Conservation (phyloP, 768 basidiomycete genomes). For the Mycena vulgaris region DNA sequence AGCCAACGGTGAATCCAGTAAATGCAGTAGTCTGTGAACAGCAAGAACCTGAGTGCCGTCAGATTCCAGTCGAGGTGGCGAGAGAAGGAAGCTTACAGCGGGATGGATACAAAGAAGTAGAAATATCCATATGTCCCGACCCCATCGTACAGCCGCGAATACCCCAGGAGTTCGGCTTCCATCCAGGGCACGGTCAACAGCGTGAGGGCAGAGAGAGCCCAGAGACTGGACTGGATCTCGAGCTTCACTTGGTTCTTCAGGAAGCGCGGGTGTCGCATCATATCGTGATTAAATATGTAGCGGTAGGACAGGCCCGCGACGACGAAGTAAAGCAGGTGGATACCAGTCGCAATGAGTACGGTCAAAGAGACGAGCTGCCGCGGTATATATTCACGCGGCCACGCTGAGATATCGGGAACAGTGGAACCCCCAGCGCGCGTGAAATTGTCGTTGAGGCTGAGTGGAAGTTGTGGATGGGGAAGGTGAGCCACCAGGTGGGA, state of each 20-base stretch:
- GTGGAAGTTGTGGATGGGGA: constrained; percentile 69
- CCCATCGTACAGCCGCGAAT: constrained; percentile 83
- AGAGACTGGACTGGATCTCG: constrained; percentile 84
- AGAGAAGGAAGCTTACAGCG: constrained; percentile 65
- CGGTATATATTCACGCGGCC: constrained; percentile 88
- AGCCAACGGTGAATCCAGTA: constrained; percentile 96
- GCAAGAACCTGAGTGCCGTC: constrained; percentile 68
- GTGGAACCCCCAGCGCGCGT: too few relatives aligned
- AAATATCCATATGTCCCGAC: constrained; percentile 85
- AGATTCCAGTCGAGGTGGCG: constrained; percentile 1
- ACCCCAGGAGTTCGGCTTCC: constrained; percentile 90
- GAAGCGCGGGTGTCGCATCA: constrained; percentile 96
- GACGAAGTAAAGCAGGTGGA: constrained; percentile 88
- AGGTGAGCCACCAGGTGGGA: constrained; percentile 66
- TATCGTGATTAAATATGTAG: constrained; percentile 93
- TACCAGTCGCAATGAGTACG: constrained; percentile 84
- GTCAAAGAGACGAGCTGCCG: constrained; percentile 84
- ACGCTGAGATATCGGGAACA: constrained; percentile 69
- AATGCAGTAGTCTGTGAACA: constrained; percentile 93
- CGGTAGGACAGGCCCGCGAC: constrained; percentile 88
- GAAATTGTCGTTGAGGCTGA: constrained; percentile 39
- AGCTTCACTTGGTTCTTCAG: constrained; percentile 86
- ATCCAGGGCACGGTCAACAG: constrained; percentile 95
- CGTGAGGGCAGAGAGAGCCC: constrained; percentile 87
- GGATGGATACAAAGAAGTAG: constrained; percentile 76